Evolutionary conservation across 805 yeast genomes (phyloP).

Genomic region (Metschnikowia henanensis): DNA sequence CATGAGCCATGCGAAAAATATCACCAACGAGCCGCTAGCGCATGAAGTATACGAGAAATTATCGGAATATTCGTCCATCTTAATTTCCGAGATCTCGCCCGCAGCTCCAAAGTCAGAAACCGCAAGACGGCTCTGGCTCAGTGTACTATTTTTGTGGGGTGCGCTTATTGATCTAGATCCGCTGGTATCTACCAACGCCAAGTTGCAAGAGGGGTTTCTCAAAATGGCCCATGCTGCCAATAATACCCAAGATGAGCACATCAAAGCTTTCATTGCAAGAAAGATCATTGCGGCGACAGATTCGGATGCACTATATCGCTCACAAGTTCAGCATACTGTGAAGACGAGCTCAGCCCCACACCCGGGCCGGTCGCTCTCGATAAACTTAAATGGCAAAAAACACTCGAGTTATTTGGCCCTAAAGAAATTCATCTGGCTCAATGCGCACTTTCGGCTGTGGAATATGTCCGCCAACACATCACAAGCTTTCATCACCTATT

Average conservation of each 20-base stretch:
- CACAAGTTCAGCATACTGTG: neutral
- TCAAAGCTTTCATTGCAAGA: conserved; percentile 7
- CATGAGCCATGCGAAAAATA: conserved; percentile 6
- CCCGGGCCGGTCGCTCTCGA: neutral
- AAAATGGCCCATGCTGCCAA: conserved; percentile 2
- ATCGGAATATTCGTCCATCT: conserved; percentile 16
- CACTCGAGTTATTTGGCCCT: conserved; percentile 19
- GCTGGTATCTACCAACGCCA: neutral
- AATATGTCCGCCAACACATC: conserved; percentile 16
- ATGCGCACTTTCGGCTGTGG: conserved; percentile 25
- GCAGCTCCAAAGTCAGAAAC: neutral
- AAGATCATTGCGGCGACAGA: conserved; percentile 9
- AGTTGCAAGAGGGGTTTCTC: conserved; percentile 7
- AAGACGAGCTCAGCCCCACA: no score
- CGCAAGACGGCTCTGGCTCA: conserved; percentile 12
- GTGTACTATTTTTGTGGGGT: conserved; percentile 17
- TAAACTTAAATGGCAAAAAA: conserved; percentile 12
- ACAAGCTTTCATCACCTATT: conserved; percentile 10
- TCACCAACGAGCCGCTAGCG: conserved; percentile 2
- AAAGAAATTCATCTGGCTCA: conserved; percentile 32
- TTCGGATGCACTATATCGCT: conserved; percentile 1
- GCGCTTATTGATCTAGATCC: neutral
- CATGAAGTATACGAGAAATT: conserved; percentile 14
- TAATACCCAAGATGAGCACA: conserved; percentile 1
- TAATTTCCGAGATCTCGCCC: neutral